Percentiles rank a stretch among this genome's conserved stretches.
Evolutionary conservation across 305 asterid genomes (phyloP).

Genomic region (Caryopteris hybrid): DNA sequence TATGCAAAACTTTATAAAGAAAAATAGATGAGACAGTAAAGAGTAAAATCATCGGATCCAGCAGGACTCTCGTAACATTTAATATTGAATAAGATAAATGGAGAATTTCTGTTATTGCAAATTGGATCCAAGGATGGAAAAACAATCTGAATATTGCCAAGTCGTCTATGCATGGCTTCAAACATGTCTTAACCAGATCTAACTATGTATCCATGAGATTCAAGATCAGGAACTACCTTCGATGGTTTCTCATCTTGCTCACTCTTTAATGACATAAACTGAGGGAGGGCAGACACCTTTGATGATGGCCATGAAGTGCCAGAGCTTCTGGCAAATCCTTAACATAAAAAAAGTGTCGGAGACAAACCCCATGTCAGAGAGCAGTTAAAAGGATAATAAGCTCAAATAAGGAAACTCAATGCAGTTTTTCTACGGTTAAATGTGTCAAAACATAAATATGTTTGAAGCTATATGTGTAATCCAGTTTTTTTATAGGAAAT

Average conservation of each 20-base stretch:
- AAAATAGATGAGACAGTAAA: background rate
- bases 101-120: background rate
- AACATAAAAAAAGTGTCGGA: background rate
- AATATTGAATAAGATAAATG: background rate
- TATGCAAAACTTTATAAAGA: background rate
- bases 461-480: background rate
- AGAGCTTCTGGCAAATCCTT: constrained; percentile 29
- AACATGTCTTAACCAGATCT: constrained; percentile 19
- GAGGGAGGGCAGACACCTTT: constrained; percentile 44
- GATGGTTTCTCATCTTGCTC: constrained; percentile 42
- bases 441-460: background rate
- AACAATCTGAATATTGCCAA: constrained; percentile 30
- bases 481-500: too few species aligned
- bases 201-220: constrained; percentile 33
- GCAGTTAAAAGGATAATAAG: background rate
- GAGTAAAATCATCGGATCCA: background rate
- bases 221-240: constrained; percentile 31
- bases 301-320: constrained; percentile 41
- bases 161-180: constrained; percentile 26
- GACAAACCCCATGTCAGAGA: background rate
- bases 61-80: background rate
- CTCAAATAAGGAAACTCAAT: background rate
- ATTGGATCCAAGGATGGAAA: background rate
- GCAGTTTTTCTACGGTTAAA: background rate
- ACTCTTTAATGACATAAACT: constrained; percentile 37